A percentile compares a stretch with the other conserved stretches of the same genome.
phyloP scores from a whole-genome alignment of 306 rosid genomes.

The Castanea sativa region DNA sequence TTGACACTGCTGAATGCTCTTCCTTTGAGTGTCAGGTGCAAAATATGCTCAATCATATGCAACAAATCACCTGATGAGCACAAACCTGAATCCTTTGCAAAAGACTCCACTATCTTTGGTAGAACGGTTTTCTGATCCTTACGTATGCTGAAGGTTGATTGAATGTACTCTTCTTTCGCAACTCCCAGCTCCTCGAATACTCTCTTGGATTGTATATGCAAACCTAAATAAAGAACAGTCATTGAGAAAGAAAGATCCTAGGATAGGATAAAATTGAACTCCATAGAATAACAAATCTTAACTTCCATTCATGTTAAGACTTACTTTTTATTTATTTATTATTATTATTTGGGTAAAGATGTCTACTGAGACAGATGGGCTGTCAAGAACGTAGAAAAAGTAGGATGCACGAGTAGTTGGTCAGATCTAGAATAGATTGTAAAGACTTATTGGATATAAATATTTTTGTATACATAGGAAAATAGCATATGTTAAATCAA shows the following conservation, averaged over 20 bases:
- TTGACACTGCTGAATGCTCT: slow-evolving; percentile 38
- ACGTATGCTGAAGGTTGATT: slow-evolving; percentile 51
- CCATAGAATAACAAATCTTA: not conserved
- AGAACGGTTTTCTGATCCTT: slow-evolving; percentile 73
- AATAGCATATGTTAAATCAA: too few relatives aligned
- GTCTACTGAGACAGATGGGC: too few relatives aligned
- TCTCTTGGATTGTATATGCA: slow-evolving; percentile 80
- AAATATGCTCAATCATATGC: slow-evolving; percentile 50
- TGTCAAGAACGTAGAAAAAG: too few relatives aligned
- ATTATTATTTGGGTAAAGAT: too few relatives aligned
- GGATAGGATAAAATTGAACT: not conserved
- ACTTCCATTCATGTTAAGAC: not conserved
- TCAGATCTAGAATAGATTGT: too few relatives aligned
- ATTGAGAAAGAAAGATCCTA: not conserved
- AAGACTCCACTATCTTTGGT: slow-evolving; percentile 79
- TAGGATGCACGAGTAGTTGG: too few relatives aligned
- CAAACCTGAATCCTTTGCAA: slow-evolving; percentile 75
- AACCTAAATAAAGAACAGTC: slow-evolving; percentile 45
- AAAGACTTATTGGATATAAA: too few relatives aligned
- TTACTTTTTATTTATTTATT: too few relatives aligned
- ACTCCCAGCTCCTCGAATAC: slow-evolving; percentile 75
- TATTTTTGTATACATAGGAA: too few relatives aligned
- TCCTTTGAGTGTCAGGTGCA: slow-evolving; percentile 43
- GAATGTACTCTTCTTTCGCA: slow-evolving; percentile 87
- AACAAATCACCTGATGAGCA: slow-evolving; percentile 42